These are phyloP conservation scores for Zelopaecilomyces penicillatus DNA, from an alignment of 2,329 filamentous ascomycete species.

Conservation along the genomic window DNA sequence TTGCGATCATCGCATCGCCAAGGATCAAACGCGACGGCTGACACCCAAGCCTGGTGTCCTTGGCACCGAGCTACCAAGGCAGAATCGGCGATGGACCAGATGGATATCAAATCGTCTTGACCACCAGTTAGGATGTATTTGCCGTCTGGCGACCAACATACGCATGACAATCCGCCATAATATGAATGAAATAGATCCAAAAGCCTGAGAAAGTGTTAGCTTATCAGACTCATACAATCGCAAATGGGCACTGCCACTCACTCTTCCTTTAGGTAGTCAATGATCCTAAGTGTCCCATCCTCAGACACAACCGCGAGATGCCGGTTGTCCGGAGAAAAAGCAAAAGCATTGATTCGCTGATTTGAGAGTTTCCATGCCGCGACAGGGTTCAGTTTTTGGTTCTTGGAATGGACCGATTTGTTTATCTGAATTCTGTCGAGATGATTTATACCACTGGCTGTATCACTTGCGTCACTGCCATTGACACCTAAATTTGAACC, in stretches of 20 bases:
- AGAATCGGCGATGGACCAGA: conserved; percentile 83
- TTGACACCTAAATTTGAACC: conserved; percentile 63
- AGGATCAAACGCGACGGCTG: conserved; percentile 85
- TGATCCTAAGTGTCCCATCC: conserved; percentile 79
- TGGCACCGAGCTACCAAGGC: conserved; percentile 85
- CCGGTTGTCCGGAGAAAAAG: conserved; percentile 82
- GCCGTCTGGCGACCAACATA: conserved; percentile 95
- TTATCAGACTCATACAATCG: not conserved
- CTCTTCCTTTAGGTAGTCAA: conserved; percentile 89
- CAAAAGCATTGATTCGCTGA: conserved; percentile 81
- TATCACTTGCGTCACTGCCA: conserved; percentile 35
- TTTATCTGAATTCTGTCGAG: conserved; percentile 57
- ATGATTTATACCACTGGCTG: conserved; percentile 22
- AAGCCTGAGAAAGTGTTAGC: conserved; percentile 44
- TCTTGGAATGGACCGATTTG: conserved; percentile 89
- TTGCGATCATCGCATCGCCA: conserved; percentile 95
- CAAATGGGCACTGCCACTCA: conserved; percentile 32
- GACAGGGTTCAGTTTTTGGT: conserved; percentile 88
- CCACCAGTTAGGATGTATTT: conserved; percentile 93
- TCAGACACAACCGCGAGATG: conserved; percentile 88
- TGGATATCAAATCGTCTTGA: conserved; percentile 91
- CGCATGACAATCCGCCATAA: conserved; percentile 86
- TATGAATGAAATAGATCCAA: conserved; percentile 82
- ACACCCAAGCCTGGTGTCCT: conserved; percentile 94
- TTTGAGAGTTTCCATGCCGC: conserved; percentile 89